These are phyloP conservation scores for Lagenidium sp. DNA, from an alignment of 352 stramenopile species.

Conservation along the genomic window DNA sequence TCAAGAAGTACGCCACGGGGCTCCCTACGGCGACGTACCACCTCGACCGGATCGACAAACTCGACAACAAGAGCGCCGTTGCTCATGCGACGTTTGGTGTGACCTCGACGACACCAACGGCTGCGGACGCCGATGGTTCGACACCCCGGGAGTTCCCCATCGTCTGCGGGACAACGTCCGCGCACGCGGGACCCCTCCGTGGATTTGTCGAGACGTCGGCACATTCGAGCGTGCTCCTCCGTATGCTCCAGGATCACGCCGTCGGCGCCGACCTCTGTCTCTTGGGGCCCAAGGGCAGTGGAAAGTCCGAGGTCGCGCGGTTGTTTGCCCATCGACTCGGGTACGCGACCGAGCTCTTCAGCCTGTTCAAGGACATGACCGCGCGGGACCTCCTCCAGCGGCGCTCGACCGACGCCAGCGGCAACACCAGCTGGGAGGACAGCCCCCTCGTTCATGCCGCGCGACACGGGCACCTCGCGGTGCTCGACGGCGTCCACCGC, in stretches of 20 bases:
- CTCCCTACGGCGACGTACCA: conserved; percentile 20
- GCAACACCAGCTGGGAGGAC: conserved; percentile 90
- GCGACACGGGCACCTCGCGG: conserved; percentile 63
- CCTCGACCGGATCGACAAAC: conserved; percentile 26
- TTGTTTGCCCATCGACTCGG: conserved; percentile 64
- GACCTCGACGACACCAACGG: no score
- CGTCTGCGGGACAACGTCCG: conserved; percentile 28
- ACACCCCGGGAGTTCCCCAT: conserved; percentile 13
- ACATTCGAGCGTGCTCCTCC: conserved; percentile 33
- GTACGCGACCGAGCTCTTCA: conserved; percentile 87
- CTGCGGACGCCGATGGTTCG: not conserved
- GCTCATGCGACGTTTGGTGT: conserved; percentile 7
- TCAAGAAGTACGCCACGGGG: conserved; percentile 30
- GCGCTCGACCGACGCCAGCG: conserved; percentile 76
- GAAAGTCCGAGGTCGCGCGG: conserved; percentile 67
- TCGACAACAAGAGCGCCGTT: conserved; percentile 5
- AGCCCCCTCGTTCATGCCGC: conserved; percentile 89
- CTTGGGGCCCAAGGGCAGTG: conserved; percentile 72
- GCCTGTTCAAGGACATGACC: conserved; percentile 92
- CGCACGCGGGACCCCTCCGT: conserved; percentile 15
- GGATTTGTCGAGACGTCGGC: conserved; percentile 53
- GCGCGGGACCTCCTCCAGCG: conserved; percentile 88
- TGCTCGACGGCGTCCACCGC: conserved; percentile 93
- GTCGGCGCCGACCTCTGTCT: conserved; percentile 72
- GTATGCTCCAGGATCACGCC: conserved; percentile 79